These are phyloP conservation scores for Fraxinus quadrangulata DNA, from an alignment of 257 asterid species.

Conservation along the genomic window DNA sequence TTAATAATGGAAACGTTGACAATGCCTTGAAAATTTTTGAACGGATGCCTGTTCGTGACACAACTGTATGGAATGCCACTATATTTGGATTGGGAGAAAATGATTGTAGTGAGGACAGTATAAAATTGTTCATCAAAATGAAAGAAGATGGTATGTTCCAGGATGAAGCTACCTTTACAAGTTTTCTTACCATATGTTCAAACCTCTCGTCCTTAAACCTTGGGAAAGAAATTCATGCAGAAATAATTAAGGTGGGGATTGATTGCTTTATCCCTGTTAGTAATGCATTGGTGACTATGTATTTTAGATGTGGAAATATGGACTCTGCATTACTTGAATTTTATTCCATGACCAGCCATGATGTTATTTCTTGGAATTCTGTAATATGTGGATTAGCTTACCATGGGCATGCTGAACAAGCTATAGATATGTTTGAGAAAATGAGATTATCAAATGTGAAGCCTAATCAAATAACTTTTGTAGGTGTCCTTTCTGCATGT, in stretches of 20 bases:
- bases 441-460: conserved; percentile 47
- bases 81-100: conserved; percentile 59
- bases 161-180: conserved; percentile 64
- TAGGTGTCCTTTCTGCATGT: conserved; percentile 64
- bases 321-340: conserved; percentile 49
- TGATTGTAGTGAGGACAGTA: conserved; percentile 52
- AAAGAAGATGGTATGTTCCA: conserved; percentile 36
- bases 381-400: conserved; percentile 66
- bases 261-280: conserved; percentile 43
- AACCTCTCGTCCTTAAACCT: conserved; percentile 59
- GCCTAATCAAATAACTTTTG: conserved; percentile 59
- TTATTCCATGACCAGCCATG: conserved; percentile 42
- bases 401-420: conserved; percentile 54
- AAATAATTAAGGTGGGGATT: conserved; percentile 49
- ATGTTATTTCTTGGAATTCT: conserved; percentile 67
- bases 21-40: conserved; percentile 43
- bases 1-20: conserved; percentile 43
- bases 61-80: conserved; percentile 59
- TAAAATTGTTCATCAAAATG: conserved; percentile 52
- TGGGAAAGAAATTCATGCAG: conserved; percentile 63
- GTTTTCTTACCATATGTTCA: conserved; percentile 56
- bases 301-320: conserved; percentile 59
- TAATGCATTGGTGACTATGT: conserved; percentile 62
- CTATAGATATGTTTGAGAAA: conserved; percentile 50
- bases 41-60: conserved; percentile 47